Evolutionary conservation across 805 yeast genomes (phyloP).

Genomic region (Alloascoidea hylecoeti): DNA sequence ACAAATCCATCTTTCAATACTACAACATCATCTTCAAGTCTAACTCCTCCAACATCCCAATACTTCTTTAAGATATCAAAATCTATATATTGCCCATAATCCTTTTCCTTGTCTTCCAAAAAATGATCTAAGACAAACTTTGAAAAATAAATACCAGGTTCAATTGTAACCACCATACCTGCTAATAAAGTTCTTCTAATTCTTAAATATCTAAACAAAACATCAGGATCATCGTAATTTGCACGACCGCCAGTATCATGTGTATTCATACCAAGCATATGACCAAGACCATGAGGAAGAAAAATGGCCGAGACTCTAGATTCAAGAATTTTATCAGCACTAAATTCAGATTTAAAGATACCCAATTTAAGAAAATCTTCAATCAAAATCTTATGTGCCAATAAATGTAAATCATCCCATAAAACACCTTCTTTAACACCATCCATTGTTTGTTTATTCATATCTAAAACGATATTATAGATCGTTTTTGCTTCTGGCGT

Average conservation of each 20-base stretch:
- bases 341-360: conserved; percentile 39
- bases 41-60: conserved; percentile 89
- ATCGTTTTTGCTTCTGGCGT: conserved; percentile 74
- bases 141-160: conserved; percentile 90
- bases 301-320: conserved; percentile 65
- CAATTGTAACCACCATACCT: conserved; percentile 86
- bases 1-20: conserved; percentile 69
- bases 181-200: conserved; percentile 56
- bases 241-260: conserved; percentile 92
- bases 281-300: conserved; percentile 95
- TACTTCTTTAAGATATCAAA: conserved; percentile 56
- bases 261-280: conserved; percentile 85
- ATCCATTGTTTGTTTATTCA: conserved; percentile 68
- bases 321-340: conserved; percentile 52
- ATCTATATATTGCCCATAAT: conserved; percentile 44
- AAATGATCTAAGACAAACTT: conserved; percentile 63
- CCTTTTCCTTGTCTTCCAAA: conserved; percentile 26
- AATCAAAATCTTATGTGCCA: conserved; percentile 69
- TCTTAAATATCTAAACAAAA: conserved; percentile 63
- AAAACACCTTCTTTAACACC: conserved; percentile 63
- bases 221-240: conserved; percentile 74
- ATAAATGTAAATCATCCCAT: conserved; percentile 79
- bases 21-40: conserved; percentile 87
- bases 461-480: conserved; percentile 64
- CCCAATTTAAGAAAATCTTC: conserved; percentile 62